phyloP scores from a whole-genome alignment of 2,329 filamentous ascomycete genomes.

The Rhynchosporium secalis region DNA sequence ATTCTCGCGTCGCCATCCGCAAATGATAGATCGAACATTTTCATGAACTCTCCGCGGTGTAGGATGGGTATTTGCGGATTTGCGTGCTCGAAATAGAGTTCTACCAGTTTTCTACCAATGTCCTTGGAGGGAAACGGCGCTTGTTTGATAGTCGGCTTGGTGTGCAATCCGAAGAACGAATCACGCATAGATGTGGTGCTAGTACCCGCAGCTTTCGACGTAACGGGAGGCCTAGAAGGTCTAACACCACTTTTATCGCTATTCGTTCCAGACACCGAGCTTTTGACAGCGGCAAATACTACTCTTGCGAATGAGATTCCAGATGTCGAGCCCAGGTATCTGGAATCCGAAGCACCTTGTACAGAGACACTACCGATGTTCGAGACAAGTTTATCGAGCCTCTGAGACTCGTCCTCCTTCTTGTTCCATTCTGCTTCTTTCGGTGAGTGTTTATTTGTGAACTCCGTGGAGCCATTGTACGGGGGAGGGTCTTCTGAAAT shows the following conservation, averaged over 20 bases:
- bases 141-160: slow-evolving; percentile 81
- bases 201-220: slow-evolving; percentile 41
- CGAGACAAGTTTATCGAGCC: slow-evolving; percentile 65
- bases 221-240: slow-evolving; percentile 55
- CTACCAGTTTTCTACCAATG: slow-evolving; percentile 70
- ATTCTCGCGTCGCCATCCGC: slow-evolving; percentile 60
- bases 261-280: slow-evolving; percentile 62
- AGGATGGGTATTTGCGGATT: slow-evolving; percentile 95
- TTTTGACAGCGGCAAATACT: slow-evolving; percentile 89
- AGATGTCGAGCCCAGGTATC: slow-evolving; percentile 80
- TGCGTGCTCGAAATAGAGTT: slow-evolving; percentile 91
- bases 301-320: slow-evolving; percentile 94
- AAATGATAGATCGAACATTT: slow-evolving; percentile 82
- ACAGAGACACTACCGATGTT: slow-evolving; percentile 76
- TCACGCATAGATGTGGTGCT: slow-evolving; percentile 83
- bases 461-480: slow-evolving; percentile 21
- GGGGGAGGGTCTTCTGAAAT: slow-evolving; percentile 35
- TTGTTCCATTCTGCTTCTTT: slow-evolving; percentile 39
- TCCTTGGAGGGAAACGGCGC: slow-evolving; percentile 80
- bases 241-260: slow-evolving; percentile 65
- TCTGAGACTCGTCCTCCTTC: slow-evolving; percentile 58
- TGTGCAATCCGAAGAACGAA: slow-evolving; percentile 95
- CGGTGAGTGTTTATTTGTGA: slow-evolving; percentile 29
- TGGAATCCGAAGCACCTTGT: slow-evolving; percentile 73
- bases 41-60: slow-evolving; percentile 86